Percentiles rank a stretch among this genome's conserved stretches.
Conservation (phyloP, 257 asterid genomes). For the Lycium barbarum region DNA sequence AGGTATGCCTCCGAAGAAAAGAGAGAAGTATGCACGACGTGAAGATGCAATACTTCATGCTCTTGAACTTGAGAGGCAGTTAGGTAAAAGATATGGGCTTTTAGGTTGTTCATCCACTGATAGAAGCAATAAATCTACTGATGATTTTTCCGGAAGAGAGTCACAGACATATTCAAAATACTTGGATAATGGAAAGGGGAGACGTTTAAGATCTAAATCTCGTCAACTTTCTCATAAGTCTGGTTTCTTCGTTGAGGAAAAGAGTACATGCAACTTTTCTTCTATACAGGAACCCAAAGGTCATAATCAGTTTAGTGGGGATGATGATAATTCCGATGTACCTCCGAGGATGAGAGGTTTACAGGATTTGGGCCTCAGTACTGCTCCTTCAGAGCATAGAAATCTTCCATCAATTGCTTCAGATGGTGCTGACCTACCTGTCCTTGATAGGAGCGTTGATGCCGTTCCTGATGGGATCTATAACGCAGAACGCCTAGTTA, state of each 20-base stretch:
- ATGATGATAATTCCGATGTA: slow-evolving; percentile 64
- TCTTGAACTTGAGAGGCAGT: slow-evolving; percentile 85
- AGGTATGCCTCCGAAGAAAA: slow-evolving; percentile 94
- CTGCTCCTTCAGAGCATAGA: slow-evolving; percentile 62
- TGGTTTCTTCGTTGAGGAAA: slow-evolving; percentile 48
- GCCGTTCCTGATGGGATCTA: slow-evolving; percentile 35
- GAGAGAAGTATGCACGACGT: slow-evolving; percentile 96
- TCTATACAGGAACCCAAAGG: slow-evolving; percentile 48
- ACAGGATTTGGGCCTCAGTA: slow-evolving; percentile 75
- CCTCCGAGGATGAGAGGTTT: slow-evolving; percentile 85
- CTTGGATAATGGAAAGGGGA: slow-evolving; percentile 54
- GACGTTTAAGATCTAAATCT: slow-evolving; percentile 42
- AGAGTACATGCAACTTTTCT: slow-evolving; percentile 46
- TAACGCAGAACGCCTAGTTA: slow-evolving; percentile 34
- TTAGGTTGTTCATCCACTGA: slow-evolving; percentile 56
- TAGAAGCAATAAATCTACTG: slow-evolving; percentile 53
- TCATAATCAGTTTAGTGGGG: slow-evolving; percentile 59
- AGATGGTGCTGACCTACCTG: slow-evolving; percentile 40
- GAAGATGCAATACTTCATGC: slow-evolving; percentile 99
- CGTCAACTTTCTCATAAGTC: slow-evolving; percentile 50
- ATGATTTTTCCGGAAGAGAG: slow-evolving; percentile 41
- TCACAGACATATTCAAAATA: slow-evolving; percentile 46
- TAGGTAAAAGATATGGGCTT: slow-evolving; percentile 76
- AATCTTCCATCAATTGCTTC: slow-evolving; percentile 49
- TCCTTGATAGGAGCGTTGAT: slow-evolving; percentile 37